Evolutionary conservation across 116 monocot species (phyloP), one percentile per base, ranked within the genome.

Genomic region (Papilionanthe hybrid): DNA sequence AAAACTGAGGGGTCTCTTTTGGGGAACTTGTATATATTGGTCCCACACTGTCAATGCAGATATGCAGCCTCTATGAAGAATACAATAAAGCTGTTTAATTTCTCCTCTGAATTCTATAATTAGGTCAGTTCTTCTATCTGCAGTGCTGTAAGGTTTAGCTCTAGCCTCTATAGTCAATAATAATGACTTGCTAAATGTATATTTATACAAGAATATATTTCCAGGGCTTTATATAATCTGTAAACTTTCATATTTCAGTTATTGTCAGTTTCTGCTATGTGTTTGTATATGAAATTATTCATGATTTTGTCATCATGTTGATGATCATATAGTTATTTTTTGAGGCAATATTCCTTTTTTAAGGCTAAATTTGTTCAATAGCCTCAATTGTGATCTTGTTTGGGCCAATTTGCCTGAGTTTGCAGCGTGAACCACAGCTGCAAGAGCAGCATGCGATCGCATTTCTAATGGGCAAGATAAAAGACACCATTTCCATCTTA

Each of bases 21-120:
- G 48, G 82, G 2, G 53, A 87, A 49, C 89, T 91, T 42, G 91
- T 89, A 5, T 88, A 86, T 91, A 91, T 72, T 91, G 91, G 89
- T 89, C 89, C 1, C 86, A 85, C 58, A 57, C 79, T 19, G 65
- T 80, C 55, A 81, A 66, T 85, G 79, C 72, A 19, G 79, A 50
- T 42, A 72, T 86, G 18, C 55, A 80, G 69, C n/a, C 50, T 11
- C 8, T 10, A 37, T 37, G 37, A 37, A 37, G 19, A 25, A 43
- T 37, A 77, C 1, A n/a, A 13, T 55, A 43, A 28, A 75, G 75
- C 69, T 29, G 7, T 25, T 28, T 68, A 7, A 4, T 11, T 30
- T 68, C 68, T 30, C 7, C 13, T 29, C 30, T 30, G 68, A 25
- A 22, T 22, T 32, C 17, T 17, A 20, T 12, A 13, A 69, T 9